A percentile compares a stretch with the other conserved stretches of the same genome.
Evolutionary conservation across 2,329 filamentous ascomycete genomes (phyloP).

Genomic region (Cytospora piceicola): DNA sequence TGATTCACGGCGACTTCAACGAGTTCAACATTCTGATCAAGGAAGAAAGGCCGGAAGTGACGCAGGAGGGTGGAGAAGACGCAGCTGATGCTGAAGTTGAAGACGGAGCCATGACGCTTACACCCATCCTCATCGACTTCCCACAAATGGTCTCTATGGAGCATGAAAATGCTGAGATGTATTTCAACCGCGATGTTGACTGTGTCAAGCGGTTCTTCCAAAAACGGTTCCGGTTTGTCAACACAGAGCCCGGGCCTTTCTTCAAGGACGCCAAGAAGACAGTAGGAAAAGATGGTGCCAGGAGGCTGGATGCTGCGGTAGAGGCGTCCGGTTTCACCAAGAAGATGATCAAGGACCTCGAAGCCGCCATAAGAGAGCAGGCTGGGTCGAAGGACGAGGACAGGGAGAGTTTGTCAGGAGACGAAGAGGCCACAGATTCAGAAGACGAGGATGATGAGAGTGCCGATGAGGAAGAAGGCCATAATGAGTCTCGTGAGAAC

Average conservation of each 20-base stretch:
- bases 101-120: constrained; percentile 54
- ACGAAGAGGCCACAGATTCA: constrained; percentile 38
- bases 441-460: constrained; percentile 39
- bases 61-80: constrained; percentile 43
- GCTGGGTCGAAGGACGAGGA: constrained; percentile 51
- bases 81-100: constrained; percentile 20
- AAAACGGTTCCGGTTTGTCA: constrained; percentile 84
- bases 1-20: constrained; percentile 99
- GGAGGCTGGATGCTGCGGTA: constrained; percentile 81
- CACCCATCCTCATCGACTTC: constrained; percentile 92
- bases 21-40: constrained; percentile 98
- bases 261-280: constrained; percentile 82
- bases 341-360: constrained; percentile 95
- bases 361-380: constrained; percentile 85
- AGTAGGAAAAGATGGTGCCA: constrained; percentile 65
- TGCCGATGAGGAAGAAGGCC: constrained; percentile 35
- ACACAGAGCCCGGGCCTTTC: constrained; percentile 80
- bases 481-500: constrained; percentile 28
- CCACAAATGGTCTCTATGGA: constrained; percentile 98
- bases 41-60: constrained; percentile 57
- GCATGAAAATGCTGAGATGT: constrained; percentile 91
- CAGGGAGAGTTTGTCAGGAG: constrained; percentile 42
- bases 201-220: constrained; percentile 96
- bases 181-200: constrained; percentile 94
- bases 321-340: constrained; percentile 94